Evolutionary conservation across 257 asterid species (phyloP), one percentile per base, ranked within the genome.

Genomic region (Nicotiana paniculata): DNA sequence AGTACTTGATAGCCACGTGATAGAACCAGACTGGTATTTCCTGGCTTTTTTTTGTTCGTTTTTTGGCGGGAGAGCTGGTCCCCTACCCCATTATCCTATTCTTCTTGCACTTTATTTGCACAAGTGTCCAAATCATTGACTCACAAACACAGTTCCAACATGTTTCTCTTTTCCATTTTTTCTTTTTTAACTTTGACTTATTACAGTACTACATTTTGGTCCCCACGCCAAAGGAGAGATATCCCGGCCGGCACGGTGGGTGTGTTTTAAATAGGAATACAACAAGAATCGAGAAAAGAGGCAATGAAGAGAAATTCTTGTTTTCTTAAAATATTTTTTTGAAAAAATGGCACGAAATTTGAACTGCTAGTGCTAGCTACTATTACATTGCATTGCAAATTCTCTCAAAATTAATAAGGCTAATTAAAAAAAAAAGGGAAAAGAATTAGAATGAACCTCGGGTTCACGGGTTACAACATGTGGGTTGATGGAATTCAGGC

Each of bases 51-150:
- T 86, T 77, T 75, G 30, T 81, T 81, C 66, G 5, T 39, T 51
- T 9, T 28, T 81, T 59, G 82, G 89, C 86, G 86, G 84, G 86
- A 85, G 65, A 63, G 70, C 65, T 48, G 32, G 80, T 46, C 75
- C 72, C 54, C n/a, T 4, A 39, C 15, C 32, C 21, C 24, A 33
- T 2, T 13, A 12, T 6, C 81, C 26, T n/a, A 17, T 57, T 54
- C 32, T 37, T 28, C n/a, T 69, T 72, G 16, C 79, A 39, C 16
- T 68, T 75, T 63, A 68, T 79, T 63, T 84, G 79, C 80, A 32
- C 21, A 84, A 24, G 83, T 32, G 85, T 80, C 85, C 78, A 55
- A 66, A 78, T 86, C 87, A 84, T 78, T 86, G 82, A 81, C 86
- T 82, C 85, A 7, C 43, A 32, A 12, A 39, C 35, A 26, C 43